Evolutionary conservation across 352 stramenopile species (phyloP).

Genomic region (Phytophthora boehmeriae): DNA sequence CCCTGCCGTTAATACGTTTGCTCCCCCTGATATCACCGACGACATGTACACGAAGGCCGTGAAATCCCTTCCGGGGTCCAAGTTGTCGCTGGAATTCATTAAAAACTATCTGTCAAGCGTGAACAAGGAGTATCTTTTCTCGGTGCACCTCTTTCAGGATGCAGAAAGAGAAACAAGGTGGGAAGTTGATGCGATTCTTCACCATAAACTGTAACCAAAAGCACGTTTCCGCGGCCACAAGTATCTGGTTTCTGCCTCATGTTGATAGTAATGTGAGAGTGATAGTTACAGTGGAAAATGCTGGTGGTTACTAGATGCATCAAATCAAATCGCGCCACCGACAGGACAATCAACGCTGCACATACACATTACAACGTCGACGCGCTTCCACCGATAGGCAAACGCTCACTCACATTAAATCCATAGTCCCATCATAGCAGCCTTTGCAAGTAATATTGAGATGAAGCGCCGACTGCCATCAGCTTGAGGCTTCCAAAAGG

Average conservation of each 20-base stretch:
- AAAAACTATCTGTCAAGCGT: conserved; percentile 22
- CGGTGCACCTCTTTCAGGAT: conserved; percentile 36
- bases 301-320: not conserved
- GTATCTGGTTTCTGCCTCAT: not conserved
- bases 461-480: conserved; percentile 26
- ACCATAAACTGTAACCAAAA: conserved; percentile 1
- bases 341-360: conserved; percentile 38
- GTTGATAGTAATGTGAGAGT: not conserved
- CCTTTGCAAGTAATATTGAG: conserved; percentile 29
- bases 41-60: conserved; percentile 22
- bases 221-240: not conserved
- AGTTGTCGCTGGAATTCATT: conserved; percentile 29
- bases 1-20: conserved; percentile 32
- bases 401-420: conserved; percentile 24
- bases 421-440: conserved; percentile 10
- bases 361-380: conserved; percentile 34
- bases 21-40: conserved; percentile 32
- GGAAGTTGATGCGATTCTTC: conserved; percentile 42
- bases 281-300: conserved; percentile 9
- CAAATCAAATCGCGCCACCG: conserved; percentile 15
- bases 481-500: conserved; percentile 26
- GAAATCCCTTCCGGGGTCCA: conserved; percentile 4
- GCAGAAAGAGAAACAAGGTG: conserved; percentile 26
- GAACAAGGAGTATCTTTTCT: conserved; percentile 36
- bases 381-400: conserved; percentile 27